Evolutionary conservation across 2,329 filamentous ascomycete species (phyloP).

Genomic region (Alternaria triticimaculans): DNA sequence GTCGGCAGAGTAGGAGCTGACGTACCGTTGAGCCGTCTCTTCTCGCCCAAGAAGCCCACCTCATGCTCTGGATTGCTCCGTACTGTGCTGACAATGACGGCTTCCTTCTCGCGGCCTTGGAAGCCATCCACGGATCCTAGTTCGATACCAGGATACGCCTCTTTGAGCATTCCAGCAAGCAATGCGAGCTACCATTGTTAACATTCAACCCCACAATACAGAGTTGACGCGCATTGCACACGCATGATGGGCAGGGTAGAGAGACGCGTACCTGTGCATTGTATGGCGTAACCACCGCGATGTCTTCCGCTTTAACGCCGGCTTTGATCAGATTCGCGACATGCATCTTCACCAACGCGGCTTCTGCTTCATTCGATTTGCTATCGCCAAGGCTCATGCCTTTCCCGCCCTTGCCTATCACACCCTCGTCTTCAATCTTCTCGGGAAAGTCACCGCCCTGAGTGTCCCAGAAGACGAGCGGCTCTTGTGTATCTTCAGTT

Average conservation of each 20-base stretch:
- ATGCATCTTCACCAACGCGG: constrained; percentile 78
- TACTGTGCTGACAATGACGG: constrained; percentile 90
- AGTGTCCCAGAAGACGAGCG: constrained; percentile 93
- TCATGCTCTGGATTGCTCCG: constrained; percentile 86
- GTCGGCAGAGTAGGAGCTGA: constrained; percentile 11
- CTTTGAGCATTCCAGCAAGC: constrained; percentile 77
- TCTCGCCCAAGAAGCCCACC: constrained; percentile 92
- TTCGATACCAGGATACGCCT: constrained; percentile 82
- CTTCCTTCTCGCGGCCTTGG: constrained; percentile 96
- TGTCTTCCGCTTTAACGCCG: constrained; percentile 81
- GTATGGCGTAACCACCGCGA: constrained; percentile 94
- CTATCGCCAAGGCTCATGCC: constrained; percentile 69
- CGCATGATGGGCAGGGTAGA: constrained; percentile 11
- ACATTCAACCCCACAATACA: not conserved
- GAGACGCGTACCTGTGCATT: constrained; percentile 75
- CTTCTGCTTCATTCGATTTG: constrained; percentile 93
- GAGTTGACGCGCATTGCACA: constrained; percentile 8
- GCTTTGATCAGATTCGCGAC: constrained; percentile 77
- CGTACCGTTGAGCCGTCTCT: constrained; percentile 88
- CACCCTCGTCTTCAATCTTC: constrained; percentile 75
- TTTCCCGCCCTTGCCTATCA: constrained; percentile 56
- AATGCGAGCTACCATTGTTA: constrained; percentile 68
- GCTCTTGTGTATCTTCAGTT: constrained; percentile 85
- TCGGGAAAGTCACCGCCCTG: constrained; percentile 93
- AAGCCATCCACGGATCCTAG: constrained; percentile 98